A percentile compares a stretch with the other conserved stretches of the same genome.
These are phyloP conservation scores for Apiotrichum sp. DNA, from an alignment of 1,284 basidiomycete species.

Conservation along the genomic window DNA sequence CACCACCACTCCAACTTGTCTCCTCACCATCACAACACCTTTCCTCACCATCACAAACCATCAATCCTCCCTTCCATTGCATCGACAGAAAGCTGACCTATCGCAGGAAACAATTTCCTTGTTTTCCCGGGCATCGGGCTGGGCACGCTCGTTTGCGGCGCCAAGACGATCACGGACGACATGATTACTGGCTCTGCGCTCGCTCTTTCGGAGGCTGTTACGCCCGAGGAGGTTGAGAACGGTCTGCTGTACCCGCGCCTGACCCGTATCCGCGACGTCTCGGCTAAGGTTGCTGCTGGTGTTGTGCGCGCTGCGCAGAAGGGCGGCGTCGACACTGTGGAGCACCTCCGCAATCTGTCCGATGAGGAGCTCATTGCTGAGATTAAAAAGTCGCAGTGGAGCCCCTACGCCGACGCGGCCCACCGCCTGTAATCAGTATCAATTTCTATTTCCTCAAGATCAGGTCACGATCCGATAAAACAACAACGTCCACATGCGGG, in stretches of 20 bases:
- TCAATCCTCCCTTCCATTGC: too few relatives aligned
- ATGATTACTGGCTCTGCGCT: conserved; percentile 54
- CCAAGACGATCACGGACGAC: conserved; percentile 38
- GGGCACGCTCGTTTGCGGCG: conserved; percentile 61
- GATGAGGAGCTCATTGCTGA: conserved; percentile 24
- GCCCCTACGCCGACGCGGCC: conserved; percentile 12
- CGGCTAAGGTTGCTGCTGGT: conserved; percentile 61
- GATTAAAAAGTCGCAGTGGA: conserved; percentile 33
- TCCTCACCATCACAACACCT: too few relatives aligned
- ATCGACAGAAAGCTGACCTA: too few relatives aligned
- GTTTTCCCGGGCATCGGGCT: conserved; percentile 63
- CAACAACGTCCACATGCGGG: conserved; percentile 1
- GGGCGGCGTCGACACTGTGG: conserved; percentile 49
- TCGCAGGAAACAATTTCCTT: conserved; percentile 36
- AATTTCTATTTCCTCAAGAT: neutral
- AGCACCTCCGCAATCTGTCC: conserved; percentile 25
- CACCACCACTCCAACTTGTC: neutral
- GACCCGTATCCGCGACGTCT: conserved; percentile 76
- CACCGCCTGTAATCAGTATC: conserved; percentile 6
- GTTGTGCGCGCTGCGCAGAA: conserved; percentile 74
- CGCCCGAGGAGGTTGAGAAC: conserved; percentile 58
- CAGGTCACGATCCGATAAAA: neutral
- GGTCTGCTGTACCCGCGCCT: conserved; percentile 70
- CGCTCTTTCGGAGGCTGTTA: conserved; percentile 71
- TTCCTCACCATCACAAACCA: too few relatives aligned